A percentile compares a stretch with the other conserved stretches of the same genome.
Conservation (phyloP, 768 basidiomycete species). For the Suillus weaverae region DNA sequence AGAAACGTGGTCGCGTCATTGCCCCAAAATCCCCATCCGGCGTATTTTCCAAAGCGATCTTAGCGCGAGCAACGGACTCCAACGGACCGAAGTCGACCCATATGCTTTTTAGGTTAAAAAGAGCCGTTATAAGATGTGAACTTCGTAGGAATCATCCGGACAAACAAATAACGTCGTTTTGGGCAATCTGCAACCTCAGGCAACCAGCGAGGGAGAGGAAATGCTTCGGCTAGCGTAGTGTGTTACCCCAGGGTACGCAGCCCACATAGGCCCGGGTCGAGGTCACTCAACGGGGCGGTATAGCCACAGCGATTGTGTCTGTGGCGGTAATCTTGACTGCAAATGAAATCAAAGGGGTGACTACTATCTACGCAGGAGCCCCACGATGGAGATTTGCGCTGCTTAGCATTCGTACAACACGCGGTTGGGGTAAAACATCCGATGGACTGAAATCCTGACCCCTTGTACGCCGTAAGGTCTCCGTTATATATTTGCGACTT, state of each 20-base stretch:
- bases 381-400: not conserved
- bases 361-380: conserved; percentile 1
- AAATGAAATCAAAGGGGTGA: conserved; percentile 5
- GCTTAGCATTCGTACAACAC: not conserved
- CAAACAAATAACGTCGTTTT: conserved; percentile 3
- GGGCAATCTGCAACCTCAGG: not conserved
- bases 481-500: not conserved
- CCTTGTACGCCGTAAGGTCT: conserved; percentile 11
- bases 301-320: not conserved
- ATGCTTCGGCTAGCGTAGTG: not conserved
- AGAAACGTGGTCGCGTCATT: not conserved
- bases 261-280: not conserved
- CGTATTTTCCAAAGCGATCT: not conserved
- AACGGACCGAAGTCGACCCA: not conserved
- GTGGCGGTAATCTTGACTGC: not conserved
- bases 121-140: not conserved
- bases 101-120: conserved; percentile 8
- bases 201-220: not conserved
- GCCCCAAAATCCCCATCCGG: conserved; percentile 7
- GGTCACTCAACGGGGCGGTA: not conserved
- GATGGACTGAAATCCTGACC: not conserved
- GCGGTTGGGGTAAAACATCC: not conserved
- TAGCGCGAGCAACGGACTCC: not conserved
- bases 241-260: not conserved
- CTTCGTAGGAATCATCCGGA: not conserved